These are phyloP conservation scores for Carex cristatella DNA, from an alignment of 176 grass and related monocot genomes.

Conservation along the genomic window DNA sequence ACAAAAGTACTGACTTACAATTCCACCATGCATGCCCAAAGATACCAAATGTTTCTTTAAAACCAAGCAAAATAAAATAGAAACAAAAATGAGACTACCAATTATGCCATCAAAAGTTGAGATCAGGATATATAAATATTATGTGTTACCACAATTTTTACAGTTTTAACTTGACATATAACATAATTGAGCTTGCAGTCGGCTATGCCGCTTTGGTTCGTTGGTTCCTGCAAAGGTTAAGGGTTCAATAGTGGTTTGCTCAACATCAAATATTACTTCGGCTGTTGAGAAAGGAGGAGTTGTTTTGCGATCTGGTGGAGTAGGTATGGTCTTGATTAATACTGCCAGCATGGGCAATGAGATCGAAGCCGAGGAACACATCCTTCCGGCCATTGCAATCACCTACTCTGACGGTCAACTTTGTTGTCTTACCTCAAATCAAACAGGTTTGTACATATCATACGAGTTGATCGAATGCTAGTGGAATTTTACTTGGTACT, in stretches of 20 bases:
- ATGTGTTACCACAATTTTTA: neutral
- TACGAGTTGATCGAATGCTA: neutral
- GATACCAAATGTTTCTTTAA: too few species aligned
- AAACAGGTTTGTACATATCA: constrained; percentile 7
- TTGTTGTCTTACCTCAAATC: constrained; percentile 42
- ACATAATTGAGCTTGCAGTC: neutral
- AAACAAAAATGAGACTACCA: too few species aligned
- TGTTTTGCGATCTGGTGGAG: constrained; percentile 34
- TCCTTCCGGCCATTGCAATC: constrained; percentile 59
- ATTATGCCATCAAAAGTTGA: too few species aligned
- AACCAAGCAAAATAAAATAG: too few species aligned
- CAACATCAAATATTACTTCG: neutral
- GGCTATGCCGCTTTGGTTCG: constrained; percentile 27
- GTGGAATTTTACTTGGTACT: neutral
- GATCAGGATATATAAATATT: too few species aligned
- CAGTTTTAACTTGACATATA: neutral
- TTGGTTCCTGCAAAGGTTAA: constrained; percentile 42
- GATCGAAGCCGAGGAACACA: constrained; percentile 41
- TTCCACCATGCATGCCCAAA: neutral
- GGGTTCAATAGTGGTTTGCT: constrained; percentile 58
- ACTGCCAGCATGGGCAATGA: neutral
- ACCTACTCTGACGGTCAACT: constrained; percentile 33
- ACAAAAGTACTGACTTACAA: neutral
- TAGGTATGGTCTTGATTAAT: constrained; percentile 49
- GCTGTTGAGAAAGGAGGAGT: constrained; percentile 42